Conservation (phyloP, 2,329 filamentous ascomycete genomes). For the Aspergillus pseudoterreus region DNA sequence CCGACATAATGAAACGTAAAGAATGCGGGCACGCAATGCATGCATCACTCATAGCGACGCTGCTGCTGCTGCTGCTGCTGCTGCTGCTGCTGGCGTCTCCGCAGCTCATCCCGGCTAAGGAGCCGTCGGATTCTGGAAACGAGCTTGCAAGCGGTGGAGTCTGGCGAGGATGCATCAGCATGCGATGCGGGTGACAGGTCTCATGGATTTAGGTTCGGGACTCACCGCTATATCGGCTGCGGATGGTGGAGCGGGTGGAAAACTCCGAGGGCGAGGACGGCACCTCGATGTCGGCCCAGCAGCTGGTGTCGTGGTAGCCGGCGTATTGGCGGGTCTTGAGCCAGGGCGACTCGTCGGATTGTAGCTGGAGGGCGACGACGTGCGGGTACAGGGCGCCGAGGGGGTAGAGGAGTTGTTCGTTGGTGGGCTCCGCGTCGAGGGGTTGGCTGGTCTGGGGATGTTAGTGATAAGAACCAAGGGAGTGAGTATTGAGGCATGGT, state of each 20-base stretch:
- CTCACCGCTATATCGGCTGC: slow-evolving; percentile 25
- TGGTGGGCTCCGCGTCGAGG: slow-evolving; percentile 24
- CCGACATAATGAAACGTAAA: slow-evolving; percentile 1
- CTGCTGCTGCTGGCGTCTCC: slow-evolving; percentile 17
- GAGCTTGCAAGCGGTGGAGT: slow-evolving; percentile 23
- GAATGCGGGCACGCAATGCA: background rate
- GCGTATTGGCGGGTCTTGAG: slow-evolving; percentile 23
- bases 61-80: too few species aligned
- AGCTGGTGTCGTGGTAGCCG: slow-evolving; percentile 26
- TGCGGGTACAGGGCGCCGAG: slow-evolving; percentile 35
- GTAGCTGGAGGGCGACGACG: slow-evolving; percentile 33
- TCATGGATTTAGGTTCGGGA: slow-evolving; percentile 5
- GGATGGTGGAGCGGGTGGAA: slow-evolving; percentile 13
- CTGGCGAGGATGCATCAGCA: slow-evolving; percentile 17
- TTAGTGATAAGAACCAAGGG: too few species aligned
- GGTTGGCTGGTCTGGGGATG: slow-evolving; percentile 18
- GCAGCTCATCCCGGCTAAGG: slow-evolving; percentile 31
- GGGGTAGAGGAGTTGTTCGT: slow-evolving; percentile 29
- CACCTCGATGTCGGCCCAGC: slow-evolving; percentile 31
- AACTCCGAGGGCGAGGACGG: slow-evolving; percentile 22
- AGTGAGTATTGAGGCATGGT: too few species aligned
- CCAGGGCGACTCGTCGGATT: slow-evolving; percentile 26
- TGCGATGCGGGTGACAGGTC: slow-evolving; percentile 7
- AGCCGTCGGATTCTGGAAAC: slow-evolving; percentile 31
- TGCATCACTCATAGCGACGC: too few species aligned